Conservation (phyloP, 495 filamentous ascomycete genomes). For the Aspergillus steynii region DNA sequence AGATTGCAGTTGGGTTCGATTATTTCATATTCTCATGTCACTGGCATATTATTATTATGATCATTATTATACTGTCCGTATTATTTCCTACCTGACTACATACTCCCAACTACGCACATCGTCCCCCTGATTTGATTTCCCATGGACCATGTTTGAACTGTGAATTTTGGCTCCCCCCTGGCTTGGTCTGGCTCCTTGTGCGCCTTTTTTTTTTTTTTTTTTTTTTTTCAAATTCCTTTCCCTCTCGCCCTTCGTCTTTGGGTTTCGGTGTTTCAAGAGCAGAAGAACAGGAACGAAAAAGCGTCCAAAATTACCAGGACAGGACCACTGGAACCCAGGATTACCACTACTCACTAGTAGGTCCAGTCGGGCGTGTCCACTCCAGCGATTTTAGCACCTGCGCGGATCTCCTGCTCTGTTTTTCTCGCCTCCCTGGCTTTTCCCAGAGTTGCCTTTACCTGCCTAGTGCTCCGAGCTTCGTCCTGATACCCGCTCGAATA, state of each 20-base stretch:
- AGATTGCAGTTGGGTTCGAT: too few relatives aligned
- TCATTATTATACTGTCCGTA: too few relatives aligned
- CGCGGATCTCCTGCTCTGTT: constrained; percentile 8
- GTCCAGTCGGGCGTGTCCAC: constrained; percentile 6
- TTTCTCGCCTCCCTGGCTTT: background rate
- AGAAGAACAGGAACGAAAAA: background rate
- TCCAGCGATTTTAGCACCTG: constrained; percentile 4
- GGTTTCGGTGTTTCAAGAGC: too few relatives aligned
- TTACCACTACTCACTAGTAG: constrained; percentile 1
- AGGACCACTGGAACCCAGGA: too few relatives aligned
- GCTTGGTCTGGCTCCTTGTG: constrained; percentile 2
- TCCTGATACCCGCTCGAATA: constrained; percentile 1
- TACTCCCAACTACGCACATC: too few relatives aligned
- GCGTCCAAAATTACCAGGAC: background rate
- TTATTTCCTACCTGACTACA: too few relatives aligned
- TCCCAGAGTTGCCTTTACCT: constrained; percentile 1
- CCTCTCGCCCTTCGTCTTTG: background rate
- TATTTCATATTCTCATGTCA: too few relatives aligned
- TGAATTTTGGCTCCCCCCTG: background rate
- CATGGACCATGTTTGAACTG: background rate
- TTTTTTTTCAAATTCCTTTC: background rate
- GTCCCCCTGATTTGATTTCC: constrained; percentile 1
- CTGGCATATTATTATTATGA: constrained; percentile 3
- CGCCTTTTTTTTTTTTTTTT: background rate
- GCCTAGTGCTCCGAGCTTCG: constrained; percentile 6